These are phyloP conservation scores for Phytophthora citricola DNA, from an alignment of 352 stramenopile species.

Conservation along the genomic window DNA sequence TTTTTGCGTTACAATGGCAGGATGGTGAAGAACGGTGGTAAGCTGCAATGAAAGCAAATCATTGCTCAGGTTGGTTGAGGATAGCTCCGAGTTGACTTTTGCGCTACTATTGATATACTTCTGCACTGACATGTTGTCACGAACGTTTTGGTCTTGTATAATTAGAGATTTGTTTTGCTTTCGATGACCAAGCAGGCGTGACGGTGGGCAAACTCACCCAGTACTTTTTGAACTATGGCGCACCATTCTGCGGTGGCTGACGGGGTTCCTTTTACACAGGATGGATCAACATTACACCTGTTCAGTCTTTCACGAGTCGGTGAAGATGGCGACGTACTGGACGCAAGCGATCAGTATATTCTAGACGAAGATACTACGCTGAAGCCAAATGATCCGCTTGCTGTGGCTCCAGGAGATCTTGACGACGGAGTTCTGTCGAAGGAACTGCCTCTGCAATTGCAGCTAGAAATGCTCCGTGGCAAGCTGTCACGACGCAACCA, in stretches of 20 bases:
- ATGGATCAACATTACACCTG: slow-evolving; percentile 14
- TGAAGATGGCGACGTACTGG: slow-evolving; percentile 17
- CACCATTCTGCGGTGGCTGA: slow-evolving; percentile 10
- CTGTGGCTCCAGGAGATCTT: slow-evolving; percentile 23
- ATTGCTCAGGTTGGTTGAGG: slow-evolving; percentile 1
- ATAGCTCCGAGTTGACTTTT: not conserved
- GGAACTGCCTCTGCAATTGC: slow-evolving; percentile 40
- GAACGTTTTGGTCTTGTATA: slow-evolving; percentile 12
- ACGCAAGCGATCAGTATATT: slow-evolving; percentile 3
- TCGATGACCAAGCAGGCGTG: slow-evolving; percentile 8
- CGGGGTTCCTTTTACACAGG: not conserved
- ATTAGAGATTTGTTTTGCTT: slow-evolving; percentile 30
- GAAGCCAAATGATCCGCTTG: slow-evolving; percentile 20
- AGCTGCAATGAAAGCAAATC: slow-evolving; percentile 18
- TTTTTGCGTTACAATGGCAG: slow-evolving; percentile 15
- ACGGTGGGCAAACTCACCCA: too few species aligned
- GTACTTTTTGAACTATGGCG: slow-evolving; percentile 15
- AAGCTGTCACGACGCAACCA: slow-evolving; percentile 76
- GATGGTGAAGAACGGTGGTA: slow-evolving; percentile 4
- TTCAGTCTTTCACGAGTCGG: slow-evolving; percentile 14
- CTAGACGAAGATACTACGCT: slow-evolving; percentile 9
- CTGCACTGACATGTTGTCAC: slow-evolving; percentile 13
- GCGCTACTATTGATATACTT: not conserved
- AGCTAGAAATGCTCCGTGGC: slow-evolving; percentile 74
- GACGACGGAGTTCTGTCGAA: slow-evolving; percentile 46